phyloP scores from a whole-genome alignment of 139 green algal genomes.

The Micromonas pusilla region DNA sequence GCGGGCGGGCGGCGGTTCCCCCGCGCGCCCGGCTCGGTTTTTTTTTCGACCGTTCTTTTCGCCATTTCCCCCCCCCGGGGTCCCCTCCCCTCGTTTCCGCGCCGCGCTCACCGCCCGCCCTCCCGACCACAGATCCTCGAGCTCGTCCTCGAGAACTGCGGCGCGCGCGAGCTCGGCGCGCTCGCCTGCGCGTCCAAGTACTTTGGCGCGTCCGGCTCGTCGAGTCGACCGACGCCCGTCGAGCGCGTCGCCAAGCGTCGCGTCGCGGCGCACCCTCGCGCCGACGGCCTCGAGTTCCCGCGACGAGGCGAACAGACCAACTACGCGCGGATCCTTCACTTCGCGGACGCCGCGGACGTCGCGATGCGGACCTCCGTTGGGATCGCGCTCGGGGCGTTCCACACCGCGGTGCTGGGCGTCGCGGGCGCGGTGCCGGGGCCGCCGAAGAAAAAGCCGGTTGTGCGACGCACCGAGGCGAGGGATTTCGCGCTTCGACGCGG shows the following conservation, averaged over 20 bases:
- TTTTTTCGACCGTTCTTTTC: too few relatives aligned
- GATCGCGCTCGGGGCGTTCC: slow-evolving; percentile 58
- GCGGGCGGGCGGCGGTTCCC: too few relatives aligned
- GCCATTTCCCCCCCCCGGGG: too few relatives aligned
- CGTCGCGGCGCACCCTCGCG: background rate
- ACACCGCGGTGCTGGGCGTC: slow-evolving; percentile 52
- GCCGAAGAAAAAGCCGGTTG: too few relatives aligned
- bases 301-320: background rate
- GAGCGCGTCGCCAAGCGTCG: background rate
- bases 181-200: background rate
- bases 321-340: background rate
- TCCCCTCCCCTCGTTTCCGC: too few relatives aligned
- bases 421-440: background rate
- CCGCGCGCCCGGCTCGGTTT: too few relatives aligned
- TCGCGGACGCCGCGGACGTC: background rate
- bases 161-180: background rate
- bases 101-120: too few relatives aligned
- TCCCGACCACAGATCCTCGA: background rate
- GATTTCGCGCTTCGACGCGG: too few relatives aligned
- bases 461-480: too few relatives aligned
- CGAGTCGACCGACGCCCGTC: background rate
- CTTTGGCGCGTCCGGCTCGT: background rate
- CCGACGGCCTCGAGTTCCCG: background rate
- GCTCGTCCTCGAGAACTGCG: background rate
- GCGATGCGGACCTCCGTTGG: slow-evolving; percentile 36